These are phyloP conservation scores for Leccinum uliginosum DNA, from an alignment of 768 basidiomycete genomes.

Conservation along the genomic window DNA sequence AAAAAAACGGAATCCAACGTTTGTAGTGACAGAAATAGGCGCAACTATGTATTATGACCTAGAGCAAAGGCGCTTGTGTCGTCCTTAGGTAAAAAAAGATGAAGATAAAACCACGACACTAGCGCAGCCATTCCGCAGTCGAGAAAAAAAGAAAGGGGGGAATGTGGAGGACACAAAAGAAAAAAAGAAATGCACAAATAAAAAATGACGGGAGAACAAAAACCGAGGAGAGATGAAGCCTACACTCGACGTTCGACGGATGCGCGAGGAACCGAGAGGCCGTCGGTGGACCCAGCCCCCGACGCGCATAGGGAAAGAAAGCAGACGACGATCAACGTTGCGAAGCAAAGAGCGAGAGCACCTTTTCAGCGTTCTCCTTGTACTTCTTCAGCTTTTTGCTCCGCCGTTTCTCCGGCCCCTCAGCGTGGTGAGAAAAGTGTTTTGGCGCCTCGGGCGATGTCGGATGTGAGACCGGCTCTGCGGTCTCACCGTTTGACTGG, in stretches of 20 bases:
- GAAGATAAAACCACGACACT: constrained; percentile 17
- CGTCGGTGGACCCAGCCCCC: constrained; percentile 24
- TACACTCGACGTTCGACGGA: constrained; percentile 20
- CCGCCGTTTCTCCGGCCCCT: constrained; percentile 58
- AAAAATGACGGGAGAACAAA: constrained; percentile 19
- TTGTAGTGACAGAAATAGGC: constrained; percentile 23
- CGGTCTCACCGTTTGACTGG: constrained; percentile 55
- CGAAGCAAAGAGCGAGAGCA: constrained; percentile 76
- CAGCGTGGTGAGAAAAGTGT: constrained; percentile 26
- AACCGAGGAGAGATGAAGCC: constrained; percentile 12
- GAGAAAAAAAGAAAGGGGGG: background rate
- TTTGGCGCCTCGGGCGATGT: constrained; percentile 32
- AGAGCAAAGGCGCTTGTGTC: constrained; percentile 20
- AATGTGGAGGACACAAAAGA: constrained; percentile 5
- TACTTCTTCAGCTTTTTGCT: constrained; percentile 80
- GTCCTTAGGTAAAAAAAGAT: constrained; percentile 21
- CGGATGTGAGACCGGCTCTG: constrained; percentile 21
- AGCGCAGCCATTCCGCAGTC: constrained; percentile 20
- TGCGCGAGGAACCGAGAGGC: constrained; percentile 11
- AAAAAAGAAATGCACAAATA: constrained; percentile 13
- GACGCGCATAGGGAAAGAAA: constrained; percentile 3
- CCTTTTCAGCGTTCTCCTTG: constrained; percentile 84
- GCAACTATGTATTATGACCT: constrained; percentile 27
- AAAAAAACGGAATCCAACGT: constrained; percentile 32
- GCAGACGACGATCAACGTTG: constrained; percentile 44